Percentiles rank a stretch among this genome's conserved stretches.
These are phyloP conservation scores for Colletotrichum filicis DNA, from an alignment of 2,329 filamentous ascomycete species.

Conservation along the genomic window DNA sequence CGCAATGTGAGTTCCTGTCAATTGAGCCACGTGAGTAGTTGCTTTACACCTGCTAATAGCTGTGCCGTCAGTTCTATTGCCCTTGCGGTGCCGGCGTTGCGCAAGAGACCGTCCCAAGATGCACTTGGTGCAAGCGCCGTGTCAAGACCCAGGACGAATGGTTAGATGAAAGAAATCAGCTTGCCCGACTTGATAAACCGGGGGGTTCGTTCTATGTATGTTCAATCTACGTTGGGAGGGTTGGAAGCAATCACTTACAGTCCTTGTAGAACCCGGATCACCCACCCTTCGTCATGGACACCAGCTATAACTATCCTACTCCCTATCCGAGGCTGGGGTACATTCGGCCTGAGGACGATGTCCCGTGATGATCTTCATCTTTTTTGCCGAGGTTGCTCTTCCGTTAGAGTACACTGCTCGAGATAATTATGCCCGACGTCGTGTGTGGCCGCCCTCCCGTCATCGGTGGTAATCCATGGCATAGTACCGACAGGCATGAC, in stretches of 20 bases:
- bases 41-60: background rate
- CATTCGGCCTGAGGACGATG: background rate
- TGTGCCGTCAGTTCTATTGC: slow-evolving; percentile 26
- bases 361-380: background rate
- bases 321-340: slow-evolving; percentile 26
- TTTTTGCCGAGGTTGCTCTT: background rate
- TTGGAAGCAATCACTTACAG: background rate
- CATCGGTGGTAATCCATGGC: background rate
- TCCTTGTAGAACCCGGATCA: slow-evolving; percentile 5
- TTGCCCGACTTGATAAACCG: background rate
- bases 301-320: background rate
- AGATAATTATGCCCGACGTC: background rate
- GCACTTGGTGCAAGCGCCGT: slow-evolving; percentile 32
- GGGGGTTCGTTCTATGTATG: background rate
- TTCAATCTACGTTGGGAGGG: background rate
- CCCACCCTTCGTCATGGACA: slow-evolving; percentile 18
- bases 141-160: slow-evolving; percentile 28
- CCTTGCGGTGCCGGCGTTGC: slow-evolving; percentile 16
- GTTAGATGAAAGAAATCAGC: background rate
- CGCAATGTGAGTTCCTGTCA: background rate
- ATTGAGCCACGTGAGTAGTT: background rate
- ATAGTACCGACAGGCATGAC: background rate
- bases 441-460: background rate
- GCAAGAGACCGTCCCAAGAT: slow-evolving; percentile 14
- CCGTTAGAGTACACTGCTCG: background rate